Percentiles rank a stretch among this genome's conserved stretches.
Evolutionary conservation across 2,329 filamentous ascomycete genomes (phyloP).

Genomic region (Xylariaceae sp.): DNA sequence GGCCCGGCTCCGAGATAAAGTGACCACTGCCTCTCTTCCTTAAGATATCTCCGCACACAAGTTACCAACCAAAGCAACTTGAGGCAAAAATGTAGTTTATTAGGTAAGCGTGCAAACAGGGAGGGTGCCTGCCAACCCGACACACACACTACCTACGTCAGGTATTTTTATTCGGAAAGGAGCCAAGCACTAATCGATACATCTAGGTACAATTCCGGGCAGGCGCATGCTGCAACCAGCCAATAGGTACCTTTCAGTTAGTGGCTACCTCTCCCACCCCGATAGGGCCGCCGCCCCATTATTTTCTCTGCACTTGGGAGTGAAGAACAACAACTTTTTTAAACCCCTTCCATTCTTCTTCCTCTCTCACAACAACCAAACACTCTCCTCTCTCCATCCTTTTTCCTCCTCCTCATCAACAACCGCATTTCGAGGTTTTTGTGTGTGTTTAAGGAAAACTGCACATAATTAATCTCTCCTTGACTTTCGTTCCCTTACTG

Average conservation of each 20-base stretch:
- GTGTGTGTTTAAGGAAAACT: conserved; percentile 16
- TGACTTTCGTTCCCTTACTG: conserved; percentile 19
- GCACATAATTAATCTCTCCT: conserved; percentile 18
- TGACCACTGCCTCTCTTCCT: no score
- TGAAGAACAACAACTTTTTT: no score
- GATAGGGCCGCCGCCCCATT: conserved; percentile 15
- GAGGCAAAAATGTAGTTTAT: no score
- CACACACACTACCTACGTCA: no score
- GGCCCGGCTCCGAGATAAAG: no score
- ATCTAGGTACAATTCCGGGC: not conserved
- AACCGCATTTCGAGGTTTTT: conserved; percentile 10
- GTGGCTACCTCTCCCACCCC: conserved; percentile 24
- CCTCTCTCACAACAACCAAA: conserved; percentile 15
- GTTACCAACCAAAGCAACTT: no score
- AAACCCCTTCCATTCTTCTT: conserved; percentile 18
- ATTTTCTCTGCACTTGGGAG: not conserved
- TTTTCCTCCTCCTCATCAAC: conserved; percentile 12
- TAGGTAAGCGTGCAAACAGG: no score
- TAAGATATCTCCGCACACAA: no score
- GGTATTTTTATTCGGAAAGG: no score
- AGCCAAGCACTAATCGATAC: no score
- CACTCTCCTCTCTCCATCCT: conserved; percentile 9
- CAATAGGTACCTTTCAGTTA: conserved; percentile 9
- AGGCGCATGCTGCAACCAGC: conserved; percentile 23
- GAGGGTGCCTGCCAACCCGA: no score